These are phyloP conservation scores for Hippophae rhamnoides DNA, from an alignment of 306 rosid species.

Conservation along the genomic window DNA sequence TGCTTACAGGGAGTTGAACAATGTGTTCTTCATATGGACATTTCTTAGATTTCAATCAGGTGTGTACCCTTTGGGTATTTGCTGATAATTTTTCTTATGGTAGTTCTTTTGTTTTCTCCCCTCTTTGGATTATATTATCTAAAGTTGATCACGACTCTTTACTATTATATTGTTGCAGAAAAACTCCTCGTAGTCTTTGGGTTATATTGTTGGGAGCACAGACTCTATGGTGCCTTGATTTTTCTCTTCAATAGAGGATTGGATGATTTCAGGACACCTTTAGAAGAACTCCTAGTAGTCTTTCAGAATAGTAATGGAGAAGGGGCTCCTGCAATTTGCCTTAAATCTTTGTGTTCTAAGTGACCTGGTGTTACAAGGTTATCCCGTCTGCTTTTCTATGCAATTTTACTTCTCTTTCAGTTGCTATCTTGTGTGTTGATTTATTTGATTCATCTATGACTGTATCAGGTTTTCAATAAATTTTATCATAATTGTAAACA, in stretches of 20 bases:
- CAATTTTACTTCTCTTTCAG: neutral
- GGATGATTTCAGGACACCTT: conserved; percentile 83
- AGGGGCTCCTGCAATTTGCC: conserved; percentile 38
- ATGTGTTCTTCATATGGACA: conserved; percentile 99
- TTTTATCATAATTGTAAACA: too few relatives aligned
- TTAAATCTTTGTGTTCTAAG: conserved; percentile 5
- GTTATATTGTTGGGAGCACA: conserved; percentile 89
- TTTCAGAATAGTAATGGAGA: conserved; percentile 58
- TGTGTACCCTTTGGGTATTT: conserved; percentile 25
- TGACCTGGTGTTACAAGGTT: too few relatives aligned
- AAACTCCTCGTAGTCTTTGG: too few relatives aligned
- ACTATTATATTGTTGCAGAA: conserved; percentile 32
- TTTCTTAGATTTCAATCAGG: conserved; percentile 98
- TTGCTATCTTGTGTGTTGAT: neutral
- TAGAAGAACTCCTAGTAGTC: conserved; percentile 83
- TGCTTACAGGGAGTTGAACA: conserved; percentile 94
- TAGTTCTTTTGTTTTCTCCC: neutral
- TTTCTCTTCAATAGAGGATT: conserved; percentile 92
- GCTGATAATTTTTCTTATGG: conserved; percentile 14
- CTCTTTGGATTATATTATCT: conserved; percentile 10
- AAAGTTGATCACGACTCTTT: conserved; percentile 12
- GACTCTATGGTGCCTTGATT: conserved; percentile 83
- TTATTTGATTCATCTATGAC: too few relatives aligned
- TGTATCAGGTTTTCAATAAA: too few relatives aligned
- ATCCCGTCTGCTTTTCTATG: neutral